These are phyloP conservation scores for Brassica nigra DNA, from an alignment of 345 rosid species.

Conservation along the genomic window DNA sequence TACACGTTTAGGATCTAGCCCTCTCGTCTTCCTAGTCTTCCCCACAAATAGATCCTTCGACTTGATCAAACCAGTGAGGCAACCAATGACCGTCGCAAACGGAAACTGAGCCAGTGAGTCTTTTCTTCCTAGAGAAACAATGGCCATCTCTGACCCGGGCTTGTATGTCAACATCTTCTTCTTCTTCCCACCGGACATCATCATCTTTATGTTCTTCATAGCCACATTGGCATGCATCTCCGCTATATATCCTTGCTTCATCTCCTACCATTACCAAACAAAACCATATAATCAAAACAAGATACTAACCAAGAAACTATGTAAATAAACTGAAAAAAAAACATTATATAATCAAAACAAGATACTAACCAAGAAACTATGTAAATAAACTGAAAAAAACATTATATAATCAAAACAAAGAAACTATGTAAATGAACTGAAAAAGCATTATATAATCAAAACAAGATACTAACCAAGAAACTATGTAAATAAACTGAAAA, in stretches of 20 bases:
- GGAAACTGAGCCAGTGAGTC: conserved; percentile 79
- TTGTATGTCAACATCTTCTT: conserved; percentile 57
- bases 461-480: too few species aligned
- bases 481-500: too few species aligned
- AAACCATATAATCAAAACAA: conserved; percentile 2
- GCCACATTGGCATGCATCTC: conserved; percentile 63
- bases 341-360: conserved; percentile 2
- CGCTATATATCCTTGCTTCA: conserved; percentile 78
- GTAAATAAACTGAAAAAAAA: not conserved
- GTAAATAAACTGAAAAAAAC: not conserved
- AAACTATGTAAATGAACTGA: not conserved
- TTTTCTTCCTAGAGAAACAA: conserved; percentile 78
- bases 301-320: not conserved
- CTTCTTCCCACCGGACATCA: conserved; percentile 57
- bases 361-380: not conserved
- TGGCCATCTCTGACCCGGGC: conserved; percentile 50
- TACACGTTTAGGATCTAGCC: conserved; percentile 41
- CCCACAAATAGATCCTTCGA: conserved; percentile 75
- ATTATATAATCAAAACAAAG: conserved; percentile 5
- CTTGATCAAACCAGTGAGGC: conserved; percentile 76
- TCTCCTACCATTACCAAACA: conserved; percentile 50
- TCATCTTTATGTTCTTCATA: conserved; percentile 68
- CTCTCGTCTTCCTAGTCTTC: conserved; percentile 66
- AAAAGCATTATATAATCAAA: too few species aligned
- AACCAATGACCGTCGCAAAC: conserved; percentile 56